Evolutionary conservation across 768 basidiomycete genomes (phyloP).

Genomic region (Tricholoma terreum): DNA sequence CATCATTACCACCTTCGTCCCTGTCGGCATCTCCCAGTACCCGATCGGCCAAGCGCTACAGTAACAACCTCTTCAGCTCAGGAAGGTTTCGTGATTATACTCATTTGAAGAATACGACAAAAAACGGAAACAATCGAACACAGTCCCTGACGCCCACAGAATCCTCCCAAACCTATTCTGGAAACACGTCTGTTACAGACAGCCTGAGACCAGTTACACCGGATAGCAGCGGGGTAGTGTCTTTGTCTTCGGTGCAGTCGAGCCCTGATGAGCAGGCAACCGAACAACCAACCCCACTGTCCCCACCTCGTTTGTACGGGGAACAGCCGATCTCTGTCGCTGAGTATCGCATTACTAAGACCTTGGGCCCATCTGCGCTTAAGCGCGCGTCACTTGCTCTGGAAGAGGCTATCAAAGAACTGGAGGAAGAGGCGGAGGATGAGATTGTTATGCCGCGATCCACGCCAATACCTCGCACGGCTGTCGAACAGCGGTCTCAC

Average conservation of each 20-base stretch:
- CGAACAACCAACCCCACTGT: conserved; percentile 41
- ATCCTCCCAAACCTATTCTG: conserved; percentile 29
- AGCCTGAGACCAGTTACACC: conserved; percentile 55
- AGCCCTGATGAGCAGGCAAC: conserved; percentile 36
- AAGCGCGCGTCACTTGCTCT: conserved; percentile 72
- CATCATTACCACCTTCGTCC: conserved; percentile 34
- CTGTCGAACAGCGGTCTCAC: conserved; percentile 28
- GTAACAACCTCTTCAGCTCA: conserved; percentile 85
- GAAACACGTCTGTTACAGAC: conserved; percentile 38
- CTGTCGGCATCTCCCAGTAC: conserved; percentile 44
- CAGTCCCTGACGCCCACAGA: conserved; percentile 51
- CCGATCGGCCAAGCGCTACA: conserved; percentile 66
- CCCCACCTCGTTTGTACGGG: conserved; percentile 35
- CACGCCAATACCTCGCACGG: conserved; percentile 43
- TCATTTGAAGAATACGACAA: conserved; percentile 58
- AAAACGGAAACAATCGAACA: conserved; percentile 40
- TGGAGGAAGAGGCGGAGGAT: conserved; percentile 74
- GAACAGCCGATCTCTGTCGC: conserved; percentile 37
- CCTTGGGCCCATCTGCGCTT: conserved; percentile 48
- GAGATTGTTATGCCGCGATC: conserved; percentile 69
- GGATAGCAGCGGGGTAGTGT: conserved; percentile 40
- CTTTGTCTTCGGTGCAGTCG: conserved; percentile 39
- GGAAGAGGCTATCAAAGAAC: conserved; percentile 72
- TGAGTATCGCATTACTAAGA: conserved; percentile 47
- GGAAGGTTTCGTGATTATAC: conserved; percentile 73